These are phyloP conservation scores for Bipolaris oryzae DNA, from an alignment of 2,329 filamentous ascomycete genomes.

Conservation along the genomic window DNA sequence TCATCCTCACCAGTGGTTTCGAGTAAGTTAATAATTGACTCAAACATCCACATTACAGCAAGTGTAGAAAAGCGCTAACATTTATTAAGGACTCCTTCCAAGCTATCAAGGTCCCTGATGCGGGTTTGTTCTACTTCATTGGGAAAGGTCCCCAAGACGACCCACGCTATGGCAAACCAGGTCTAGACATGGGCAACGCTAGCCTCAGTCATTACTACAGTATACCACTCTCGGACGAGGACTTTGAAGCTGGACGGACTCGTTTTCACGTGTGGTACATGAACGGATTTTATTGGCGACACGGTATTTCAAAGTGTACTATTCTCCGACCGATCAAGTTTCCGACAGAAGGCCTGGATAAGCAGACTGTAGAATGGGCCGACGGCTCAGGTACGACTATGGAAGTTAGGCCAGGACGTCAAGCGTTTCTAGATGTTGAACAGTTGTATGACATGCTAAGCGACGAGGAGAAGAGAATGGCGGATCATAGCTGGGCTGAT, in stretches of 20 bases:
- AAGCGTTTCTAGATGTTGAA: conserved; percentile 4
- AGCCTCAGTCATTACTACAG: conserved; percentile 6
- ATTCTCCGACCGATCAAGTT: conserved; percentile 8
- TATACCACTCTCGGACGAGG: conserved; percentile 5
- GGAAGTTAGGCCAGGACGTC: conserved; percentile 3
- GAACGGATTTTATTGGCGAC: neutral
- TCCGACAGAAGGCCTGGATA: neutral
- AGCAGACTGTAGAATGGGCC: conserved; percentile 8
- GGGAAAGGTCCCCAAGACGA: conserved; percentile 7
- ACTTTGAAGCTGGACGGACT: conserved; percentile 6
- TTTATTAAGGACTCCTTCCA: neutral
- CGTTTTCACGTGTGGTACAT: conserved; percentile 8
- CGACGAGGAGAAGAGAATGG: conserved; percentile 6
- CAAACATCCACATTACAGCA: neutral
- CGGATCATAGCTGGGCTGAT: conserved; percentile 5
- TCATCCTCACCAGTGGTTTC: too few relatives aligned
- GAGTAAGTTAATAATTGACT: neutral
- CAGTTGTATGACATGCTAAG: conserved; percentile 7
- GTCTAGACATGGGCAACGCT: conserved; percentile 6
- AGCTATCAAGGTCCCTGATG: conserved; percentile 5
- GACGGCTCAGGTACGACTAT: neutral
- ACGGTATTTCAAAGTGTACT: neutral
- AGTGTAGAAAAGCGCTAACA: neutral
- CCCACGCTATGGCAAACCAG: conserved; percentile 5
- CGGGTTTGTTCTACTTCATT: conserved; percentile 7